Evolutionary conservation across 495 filamentous ascomycete genomes (phyloP), one percentile per base, ranked within the genome.

Genomic region (Xylaria telfairii): DNA sequence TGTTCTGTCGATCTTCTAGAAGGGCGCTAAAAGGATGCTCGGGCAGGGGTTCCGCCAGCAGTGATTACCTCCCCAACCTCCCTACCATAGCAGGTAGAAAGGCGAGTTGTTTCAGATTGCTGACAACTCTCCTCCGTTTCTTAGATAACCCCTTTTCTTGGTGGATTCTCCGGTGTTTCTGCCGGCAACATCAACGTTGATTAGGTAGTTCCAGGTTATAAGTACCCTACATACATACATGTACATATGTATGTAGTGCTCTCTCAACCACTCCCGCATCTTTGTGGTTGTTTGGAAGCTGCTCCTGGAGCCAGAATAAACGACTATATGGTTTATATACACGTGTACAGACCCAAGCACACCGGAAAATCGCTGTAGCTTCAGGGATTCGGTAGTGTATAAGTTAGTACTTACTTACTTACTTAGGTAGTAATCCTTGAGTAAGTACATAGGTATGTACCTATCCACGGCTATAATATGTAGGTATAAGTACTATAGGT

Each of bases 1-100:
- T 44, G 57, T 63, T 69, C 60, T 26, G 54, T 59, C 60, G 67
- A 67, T 67, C 65, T 69, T 69, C 67, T 69, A 63, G 67, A 69
- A 69, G 13, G 34, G n/a, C 67, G 67, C 57, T 69, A 69, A 63
- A 26, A 63, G 17, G 39, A 39, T 42, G 41, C 9, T 30, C 32
- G 30, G 51, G 28, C 54, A 54, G 46, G 62, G 62, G 62, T 59
- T 39, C 56, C 56, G 56, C 32, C 12, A 44, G n/a, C n/a, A n/a
- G n/a, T n/a, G n/a, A n/a, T n/a, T 37, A 37, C 34, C 34, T 37
- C 34, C 8, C n/a, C 15, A 8, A 39, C 59, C 17, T 56, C 10
- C 53, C 57, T 41, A 61, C 32, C 21, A 64, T 24, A 42, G 59
- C 34, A 62, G 4, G 59, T 41, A 28, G 59, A 62, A 41, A 42